A percentile compares a stretch with the other conserved stretches of the same genome.
These are phyloP conservation scores for Globisporangium irregulare DNA, from an alignment of 352 stramenopile species.

Conservation along the genomic window DNA sequence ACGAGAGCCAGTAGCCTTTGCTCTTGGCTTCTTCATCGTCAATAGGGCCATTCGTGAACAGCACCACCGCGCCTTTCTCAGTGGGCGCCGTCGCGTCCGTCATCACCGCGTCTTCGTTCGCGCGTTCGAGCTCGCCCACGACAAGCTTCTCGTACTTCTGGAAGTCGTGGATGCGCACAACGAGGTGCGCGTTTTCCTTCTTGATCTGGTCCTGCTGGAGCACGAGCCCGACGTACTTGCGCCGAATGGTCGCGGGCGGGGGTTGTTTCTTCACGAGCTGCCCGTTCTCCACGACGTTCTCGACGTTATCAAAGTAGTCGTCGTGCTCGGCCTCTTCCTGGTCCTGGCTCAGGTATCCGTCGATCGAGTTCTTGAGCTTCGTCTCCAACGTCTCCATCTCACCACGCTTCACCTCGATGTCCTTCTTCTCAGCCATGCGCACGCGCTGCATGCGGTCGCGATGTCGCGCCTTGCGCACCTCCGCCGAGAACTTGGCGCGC, in stretches of 20 bases:
- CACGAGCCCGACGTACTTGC: conserved; percentile 14
- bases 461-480: conserved; percentile 29
- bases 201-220: conserved; percentile 19
- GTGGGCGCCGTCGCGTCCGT: background rate
- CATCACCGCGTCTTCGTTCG: background rate
- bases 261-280: conserved; percentile 3
- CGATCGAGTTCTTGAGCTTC: conserved; percentile 24
- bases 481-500: conserved; percentile 13
- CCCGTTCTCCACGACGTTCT: background rate
- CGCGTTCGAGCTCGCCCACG: conserved; percentile 5
- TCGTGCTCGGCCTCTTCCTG: conserved; percentile 8
- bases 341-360: conserved; percentile 7
- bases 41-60: background rate
- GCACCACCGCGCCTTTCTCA: background rate
- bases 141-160: conserved; percentile 18
- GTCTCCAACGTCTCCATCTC: conserved; percentile 29
- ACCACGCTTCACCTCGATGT: conserved; percentile 33
- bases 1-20: conserved; percentile 14
- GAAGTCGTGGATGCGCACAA: conserved; percentile 7
- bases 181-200: conserved; percentile 11
- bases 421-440: conserved; percentile 33
- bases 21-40: background rate
- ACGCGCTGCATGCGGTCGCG: conserved; percentile 43
- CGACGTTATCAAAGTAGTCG: background rate
- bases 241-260: background rate